These are phyloP conservation scores for Warburgia ugandensis DNA, from an alignment of 164 flowering plant genomes.

Conservation along the genomic window DNA sequence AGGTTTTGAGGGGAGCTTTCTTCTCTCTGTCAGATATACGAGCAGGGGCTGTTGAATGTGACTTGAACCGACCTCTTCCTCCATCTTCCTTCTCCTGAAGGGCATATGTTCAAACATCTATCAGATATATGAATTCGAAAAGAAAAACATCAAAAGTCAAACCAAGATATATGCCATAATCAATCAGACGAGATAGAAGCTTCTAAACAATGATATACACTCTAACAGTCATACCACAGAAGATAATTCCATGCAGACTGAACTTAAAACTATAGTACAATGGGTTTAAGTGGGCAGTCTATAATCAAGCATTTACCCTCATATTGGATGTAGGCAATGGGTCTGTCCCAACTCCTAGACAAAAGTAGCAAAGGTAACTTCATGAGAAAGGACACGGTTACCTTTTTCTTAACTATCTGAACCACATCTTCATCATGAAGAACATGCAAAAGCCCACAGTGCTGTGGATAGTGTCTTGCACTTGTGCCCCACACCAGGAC, in stretches of 20 bases:
- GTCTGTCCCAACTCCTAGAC: no score
- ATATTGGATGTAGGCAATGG: no score
- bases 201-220: no score
- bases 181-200: no score
- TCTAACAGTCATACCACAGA: no score
- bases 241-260: no score
- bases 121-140: neutral
- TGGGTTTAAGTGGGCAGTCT: no score
- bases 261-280: no score
- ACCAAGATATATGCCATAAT: no score
- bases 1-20: conserved; percentile 91
- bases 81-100: conserved; percentile 83
- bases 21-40: conserved; percentile 93
- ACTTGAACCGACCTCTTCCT: conserved; percentile 93
- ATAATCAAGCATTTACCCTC: no score
- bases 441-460: conserved; percentile 83
- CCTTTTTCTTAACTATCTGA: conserved; percentile 99
- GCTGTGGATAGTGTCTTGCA: conserved; percentile 95
- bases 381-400: conserved; percentile 3
- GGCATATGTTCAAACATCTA: neutral
- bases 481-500: conserved; percentile 95
- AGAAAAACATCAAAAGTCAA: no score
- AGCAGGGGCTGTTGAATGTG: conserved; percentile 83
- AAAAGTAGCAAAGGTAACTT: neutral
- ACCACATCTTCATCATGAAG: conserved; percentile 98